A percentile compares a stretch with the other conserved stretches of the same genome.
These are phyloP conservation scores for Candolleomyces efflorescens DNA, from an alignment of 768 basidiomycete species.

Conservation along the genomic window DNA sequence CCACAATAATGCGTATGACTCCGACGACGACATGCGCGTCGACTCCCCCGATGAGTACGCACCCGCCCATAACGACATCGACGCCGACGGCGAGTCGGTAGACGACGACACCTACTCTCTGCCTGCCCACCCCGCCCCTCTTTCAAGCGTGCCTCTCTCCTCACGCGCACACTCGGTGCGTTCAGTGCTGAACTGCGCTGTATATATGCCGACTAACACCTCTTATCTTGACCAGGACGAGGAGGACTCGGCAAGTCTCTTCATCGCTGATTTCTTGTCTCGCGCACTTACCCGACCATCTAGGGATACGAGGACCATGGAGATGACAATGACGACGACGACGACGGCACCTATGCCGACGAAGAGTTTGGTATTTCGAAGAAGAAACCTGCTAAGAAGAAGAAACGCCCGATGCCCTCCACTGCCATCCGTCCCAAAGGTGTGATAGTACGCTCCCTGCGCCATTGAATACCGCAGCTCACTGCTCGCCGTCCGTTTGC, in stretches of 20 bases:
- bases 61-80: conserved; percentile 48
- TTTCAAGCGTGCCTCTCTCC: conserved; percentile 15
- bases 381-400: conserved; percentile 58
- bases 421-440: conserved; percentile 55
- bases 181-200: conserved; percentile 12
- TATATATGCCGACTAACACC: conserved; percentile 12
- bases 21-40: conserved; percentile 66
- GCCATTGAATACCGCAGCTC: conserved; percentile 10
- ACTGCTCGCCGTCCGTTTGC: conserved; percentile 15
- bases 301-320: conserved; percentile 53
- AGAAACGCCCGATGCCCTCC: conserved; percentile 50
- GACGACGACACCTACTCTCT: conserved; percentile 46
- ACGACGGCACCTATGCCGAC: conserved; percentile 76
- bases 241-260: conserved; percentile 55
- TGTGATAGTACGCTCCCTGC: conserved; percentile 23
- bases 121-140: conserved; percentile 23
- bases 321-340: conserved; percentile 56
- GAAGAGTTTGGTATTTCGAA: conserved; percentile 66
- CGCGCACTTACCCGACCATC: conserved; percentile 16
- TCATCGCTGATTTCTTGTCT: conserved; percentile 13
- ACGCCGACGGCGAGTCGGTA: conserved; percentile 60
- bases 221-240: conserved; percentile 32
- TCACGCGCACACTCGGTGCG: conserved; percentile 38
- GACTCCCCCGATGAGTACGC: conserved; percentile 58
- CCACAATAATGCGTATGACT: conserved; percentile 50